Evolutionary conservation across 306 rosid genomes (phyloP), one percentile per base, ranked within the genome.

Genomic region (Cucumis sativus): DNA sequence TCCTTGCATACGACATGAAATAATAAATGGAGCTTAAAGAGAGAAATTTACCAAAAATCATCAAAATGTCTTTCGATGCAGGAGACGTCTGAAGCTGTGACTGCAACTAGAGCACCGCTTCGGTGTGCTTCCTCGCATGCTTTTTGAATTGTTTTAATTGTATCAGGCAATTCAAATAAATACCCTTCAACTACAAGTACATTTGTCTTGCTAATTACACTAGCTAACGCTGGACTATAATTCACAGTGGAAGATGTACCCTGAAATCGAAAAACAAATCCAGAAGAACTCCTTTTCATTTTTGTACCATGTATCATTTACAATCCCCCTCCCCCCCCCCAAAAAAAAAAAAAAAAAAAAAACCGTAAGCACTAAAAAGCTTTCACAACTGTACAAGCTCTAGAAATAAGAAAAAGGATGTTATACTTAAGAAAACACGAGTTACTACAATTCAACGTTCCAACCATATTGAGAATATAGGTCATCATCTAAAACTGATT

Each of bases 181-280:
- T 95, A 95, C 18, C 98, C 97, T 83, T 95, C 98, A 69, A 95
- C 93, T 30, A 95, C 91, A 80, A 95, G 97, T 75, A 92, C 81
- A 78, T 86, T 88, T 43, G 97, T 86, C 80, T 88, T 90, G 79
- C 91, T 81, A 86, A 95, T 82, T 56, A 86, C 79, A 81, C 81
- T 88, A 59, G 96, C 95, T 84, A 90, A 84, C 83, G 88, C 81
- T 64, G 87, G 21, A 77, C 85, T 93, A 77, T 83, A 92, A 83
- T 88, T 84, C 66, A 94, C 87, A 21, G 89, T 87, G 23, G 98
- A 94, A 62, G 98, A 92, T 78, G 96, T 92, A 63, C 98, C 98
- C 98, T 94, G 91, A 76, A 23, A 84, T 51, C 64, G 65, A 5
- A 82, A 30, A 35, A 54, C 80, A 84, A 18, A 79, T 47, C 82